Conservation (phyloP, 768 basidiomycete genomes). For the Candolleomyces eurysporus region DNA sequence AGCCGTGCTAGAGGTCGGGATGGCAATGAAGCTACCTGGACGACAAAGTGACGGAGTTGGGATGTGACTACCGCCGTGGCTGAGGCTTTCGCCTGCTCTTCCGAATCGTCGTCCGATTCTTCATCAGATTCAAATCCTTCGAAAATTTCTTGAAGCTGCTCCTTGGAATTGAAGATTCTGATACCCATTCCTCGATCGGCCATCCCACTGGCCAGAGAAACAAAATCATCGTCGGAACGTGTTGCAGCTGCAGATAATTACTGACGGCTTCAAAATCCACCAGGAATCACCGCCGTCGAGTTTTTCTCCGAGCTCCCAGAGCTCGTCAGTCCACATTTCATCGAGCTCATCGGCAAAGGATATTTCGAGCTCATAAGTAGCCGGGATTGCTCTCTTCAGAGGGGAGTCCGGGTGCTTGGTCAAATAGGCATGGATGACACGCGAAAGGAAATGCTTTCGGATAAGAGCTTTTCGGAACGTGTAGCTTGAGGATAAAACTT, state of each 20-base stretch:
- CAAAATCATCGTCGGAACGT: slow-evolving; percentile 7
- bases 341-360: slow-evolving; percentile 93
- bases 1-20: neutral
- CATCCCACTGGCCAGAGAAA: slow-evolving; percentile 61
- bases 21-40: slow-evolving; percentile 61
- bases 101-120: slow-evolving; percentile 33
- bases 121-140: slow-evolving; percentile 73
- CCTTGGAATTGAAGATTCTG: slow-evolving; percentile 79
- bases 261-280: slow-evolving; percentile 93
- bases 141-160: slow-evolving; percentile 71
- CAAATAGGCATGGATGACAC: slow-evolving; percentile 66
- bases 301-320: slow-evolving; percentile 76
- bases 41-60: slow-evolving; percentile 92
- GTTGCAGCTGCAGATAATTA: slow-evolving; percentile 10
- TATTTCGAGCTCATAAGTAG: slow-evolving; percentile 82
- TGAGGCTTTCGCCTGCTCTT: slow-evolving; percentile 24
- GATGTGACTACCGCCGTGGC: slow-evolving; percentile 69
- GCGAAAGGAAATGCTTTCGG: slow-evolving; percentile 88
- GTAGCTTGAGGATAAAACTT: slow-evolving; percentile 75
- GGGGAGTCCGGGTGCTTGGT: slow-evolving; percentile 64
- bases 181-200: slow-evolving; percentile 96
- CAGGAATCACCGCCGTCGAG: slow-evolving; percentile 58
- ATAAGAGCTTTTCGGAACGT: slow-evolving; percentile 92
- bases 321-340: slow-evolving; percentile 89
- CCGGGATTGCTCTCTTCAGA: slow-evolving; percentile 58